Conservation (phyloP, 768 basidiomycete genomes). For the Lactarius hengduanensis region DNA sequence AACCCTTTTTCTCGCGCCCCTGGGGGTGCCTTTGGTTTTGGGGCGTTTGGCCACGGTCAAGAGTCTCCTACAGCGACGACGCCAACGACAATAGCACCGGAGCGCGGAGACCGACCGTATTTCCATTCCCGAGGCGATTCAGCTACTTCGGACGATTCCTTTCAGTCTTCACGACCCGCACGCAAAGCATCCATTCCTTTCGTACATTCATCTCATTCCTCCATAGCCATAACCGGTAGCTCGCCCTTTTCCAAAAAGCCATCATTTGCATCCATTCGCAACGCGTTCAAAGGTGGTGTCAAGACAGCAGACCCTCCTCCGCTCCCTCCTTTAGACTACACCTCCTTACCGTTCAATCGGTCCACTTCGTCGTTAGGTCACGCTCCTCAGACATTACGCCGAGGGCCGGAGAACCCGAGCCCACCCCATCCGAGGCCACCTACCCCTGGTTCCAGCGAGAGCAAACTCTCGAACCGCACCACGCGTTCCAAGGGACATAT, state of each 20-base stretch:
- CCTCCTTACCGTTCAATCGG: conserved; percentile 75
- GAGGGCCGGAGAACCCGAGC: conserved; percentile 45
- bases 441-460: conserved; percentile 55
- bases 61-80: conserved; percentile 67
- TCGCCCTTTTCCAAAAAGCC: conserved; percentile 75
- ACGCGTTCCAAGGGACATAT: conserved; percentile 57
- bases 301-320: conserved; percentile 60
- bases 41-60: conserved; percentile 43
- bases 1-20: conserved; percentile 66
- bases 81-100: conserved; percentile 42
- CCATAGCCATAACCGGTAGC: conserved; percentile 43
- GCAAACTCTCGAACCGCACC: conserved; percentile 37
- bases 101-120: conserved; percentile 55
- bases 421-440: conserved; percentile 58
- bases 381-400: conserved; percentile 41
- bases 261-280: conserved; percentile 83
- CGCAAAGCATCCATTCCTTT: conserved; percentile 53
- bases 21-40: conserved; percentile 37
- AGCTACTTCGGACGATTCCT: conserved; percentile 72
- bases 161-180: conserved; percentile 49
- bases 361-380: conserved; percentile 73
- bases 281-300: conserved; percentile 77
- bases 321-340: conserved; percentile 67
- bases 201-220: conserved; percentile 70
- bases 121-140: conserved; percentile 83